phyloP scores from a whole-genome alignment of 1,284 basidiomycete genomes.

The Kwoniella shivajii region DNA sequence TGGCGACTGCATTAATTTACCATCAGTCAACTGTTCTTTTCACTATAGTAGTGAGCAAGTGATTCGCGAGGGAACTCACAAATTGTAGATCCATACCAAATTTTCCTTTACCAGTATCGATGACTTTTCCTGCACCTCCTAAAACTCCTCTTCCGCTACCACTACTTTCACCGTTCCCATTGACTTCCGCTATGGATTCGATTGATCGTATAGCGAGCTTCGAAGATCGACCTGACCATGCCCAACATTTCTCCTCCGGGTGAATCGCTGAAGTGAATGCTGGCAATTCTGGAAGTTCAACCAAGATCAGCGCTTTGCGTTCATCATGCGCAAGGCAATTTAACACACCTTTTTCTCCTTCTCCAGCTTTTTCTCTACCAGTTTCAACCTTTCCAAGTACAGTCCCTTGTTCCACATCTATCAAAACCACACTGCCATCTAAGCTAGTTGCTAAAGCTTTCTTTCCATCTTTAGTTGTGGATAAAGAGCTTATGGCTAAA shows the following conservation, averaged over 20 bases:
- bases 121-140: conserved; percentile 55
- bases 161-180: conserved; percentile 14
- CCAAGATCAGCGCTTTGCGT: neutral
- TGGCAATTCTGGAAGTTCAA: conserved; percentile 48
- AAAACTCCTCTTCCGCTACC: conserved; percentile 52
- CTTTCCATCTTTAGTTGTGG: conserved; percentile 65
- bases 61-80: too few species aligned
- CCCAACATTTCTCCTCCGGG: conserved; percentile 70
- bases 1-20: conserved; percentile 64
- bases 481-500: conserved; percentile 71
- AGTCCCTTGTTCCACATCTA: conserved; percentile 66
- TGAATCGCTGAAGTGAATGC: conserved; percentile 81
- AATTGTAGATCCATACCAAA: conserved; percentile 78
- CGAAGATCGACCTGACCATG: conserved; percentile 74
- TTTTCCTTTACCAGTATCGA: conserved; percentile 71
- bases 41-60: conserved; percentile 2
- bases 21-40: neutral
- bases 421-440: conserved; percentile 73
- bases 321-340: neutral
- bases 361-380: conserved; percentile 61
- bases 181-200: conserved; percentile 57
- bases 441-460: conserved; percentile 73
- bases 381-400: conserved; percentile 70
- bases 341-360: conserved; percentile 69
- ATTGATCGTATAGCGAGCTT: conserved; percentile 58